Base-by-base conservation (phyloP, 768 basidiomycete species). In the Termitomyces sp. region DNA sequence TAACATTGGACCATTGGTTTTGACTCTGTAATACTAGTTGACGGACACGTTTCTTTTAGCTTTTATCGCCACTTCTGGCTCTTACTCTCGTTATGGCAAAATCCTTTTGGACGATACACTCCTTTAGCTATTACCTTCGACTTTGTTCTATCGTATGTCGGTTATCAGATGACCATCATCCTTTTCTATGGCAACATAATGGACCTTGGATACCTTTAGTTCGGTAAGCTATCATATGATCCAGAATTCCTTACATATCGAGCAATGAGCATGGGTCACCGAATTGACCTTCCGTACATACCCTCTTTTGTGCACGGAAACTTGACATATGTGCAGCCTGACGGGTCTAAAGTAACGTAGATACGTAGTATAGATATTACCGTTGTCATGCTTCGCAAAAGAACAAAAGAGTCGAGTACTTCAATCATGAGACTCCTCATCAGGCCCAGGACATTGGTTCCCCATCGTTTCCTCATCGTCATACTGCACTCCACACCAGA, bases 401-500 rank as follows among this genome's bases (percentile, higher is more conserved):
- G 43, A 50, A 49, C 32, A 43, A 35, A 36, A 28, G 22, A 36
- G 3, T 3, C 24, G 14, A n/a, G 2, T 32, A 32, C 13, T 16
- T 40, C 74, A 92, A 72, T 92, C 88, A 69, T 94, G 92, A 59
- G 80, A 83, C 42, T 90, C 88, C 68, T 94, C 92, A 32, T 81
- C 79, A 43, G 75, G 67, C 7, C 92, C 92, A 6, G 92, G 92
- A 69, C 92, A 94, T 56, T 84, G 76, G 38, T 65, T 69, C 40
- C 72, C 72, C 75, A 94, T 73, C 51, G 90, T 87, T 16, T 80
- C 80, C 6, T 72, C 68, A 61, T 78, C 75, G 6, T 80, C 78
- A 66, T 93, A 94, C 63, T 84, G 80, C 13, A 87, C 80, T 13
- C 92, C 92, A 67, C 92, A 94, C 89, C 91, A 94, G 70, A 92